Conservation (phyloP, 805 yeast species). For the Torulaspora indica region DNA sequence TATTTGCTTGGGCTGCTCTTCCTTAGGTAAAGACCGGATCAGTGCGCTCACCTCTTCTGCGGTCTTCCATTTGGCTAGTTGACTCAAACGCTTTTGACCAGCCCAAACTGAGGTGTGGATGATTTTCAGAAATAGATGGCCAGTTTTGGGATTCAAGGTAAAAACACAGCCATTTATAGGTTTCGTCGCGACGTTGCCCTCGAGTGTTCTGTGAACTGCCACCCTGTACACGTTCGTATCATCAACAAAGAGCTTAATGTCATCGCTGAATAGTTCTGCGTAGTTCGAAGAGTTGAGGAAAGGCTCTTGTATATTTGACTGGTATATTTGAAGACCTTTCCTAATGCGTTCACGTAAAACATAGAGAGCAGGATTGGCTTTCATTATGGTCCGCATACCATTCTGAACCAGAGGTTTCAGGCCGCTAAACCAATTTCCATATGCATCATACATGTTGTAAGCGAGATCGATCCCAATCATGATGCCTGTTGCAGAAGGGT, state of each 20-base stretch:
- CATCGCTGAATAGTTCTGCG: constrained; percentile 81
- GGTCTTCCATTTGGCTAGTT: constrained; percentile 94
- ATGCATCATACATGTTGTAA: constrained; percentile 92
- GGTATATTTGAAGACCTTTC: constrained; percentile 88
- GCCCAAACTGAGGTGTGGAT: constrained; percentile 95
- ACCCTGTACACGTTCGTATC: constrained; percentile 94
- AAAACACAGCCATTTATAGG: constrained; percentile 92
- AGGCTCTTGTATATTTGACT: constrained; percentile 90
- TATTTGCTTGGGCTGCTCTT: constrained; percentile 91
- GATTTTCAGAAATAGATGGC: constrained; percentile 81
- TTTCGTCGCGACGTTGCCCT: constrained; percentile 87
- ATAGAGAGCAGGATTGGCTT: constrained; percentile 86
- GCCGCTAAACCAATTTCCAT: constrained; percentile 98
- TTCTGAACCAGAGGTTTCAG: constrained; percentile 82
- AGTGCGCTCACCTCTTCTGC: constrained; percentile 96
- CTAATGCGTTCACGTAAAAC: constrained; percentile 91
- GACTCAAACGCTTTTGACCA: constrained; percentile 91
- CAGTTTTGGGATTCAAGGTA: constrained; percentile 83
- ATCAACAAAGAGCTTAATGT: constrained; percentile 80
- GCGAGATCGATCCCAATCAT: constrained; percentile 90
- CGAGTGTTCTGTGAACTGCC: constrained; percentile 82
- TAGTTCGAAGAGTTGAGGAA: constrained; percentile 84
- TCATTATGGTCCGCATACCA: constrained; percentile 91
- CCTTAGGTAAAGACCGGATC: constrained; percentile 80
- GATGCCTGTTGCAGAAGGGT: constrained; percentile 91